phyloP scores from a whole-genome alignment of 306 rosid genomes.

The Astragalus glycyphyllos region DNA sequence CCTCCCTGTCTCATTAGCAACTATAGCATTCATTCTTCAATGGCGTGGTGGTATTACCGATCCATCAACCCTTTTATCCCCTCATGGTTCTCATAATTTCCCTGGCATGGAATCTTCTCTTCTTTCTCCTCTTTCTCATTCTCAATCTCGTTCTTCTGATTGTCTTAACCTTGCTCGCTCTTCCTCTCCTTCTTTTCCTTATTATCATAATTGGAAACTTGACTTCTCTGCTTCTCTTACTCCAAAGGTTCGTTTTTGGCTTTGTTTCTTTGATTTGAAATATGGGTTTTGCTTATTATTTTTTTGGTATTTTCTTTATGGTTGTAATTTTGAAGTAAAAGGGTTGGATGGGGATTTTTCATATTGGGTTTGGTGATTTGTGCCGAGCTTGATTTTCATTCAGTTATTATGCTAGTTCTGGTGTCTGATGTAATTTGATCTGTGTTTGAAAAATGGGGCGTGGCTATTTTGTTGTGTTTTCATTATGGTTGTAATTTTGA shows the following conservation, averaged over 20 bases:
- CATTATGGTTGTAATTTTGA: not conserved
- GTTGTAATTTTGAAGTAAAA: not conserved
- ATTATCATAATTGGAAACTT: slow-evolving; percentile 79
- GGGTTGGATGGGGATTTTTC: slow-evolving; percentile 9
- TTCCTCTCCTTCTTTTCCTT: slow-evolving; percentile 76
- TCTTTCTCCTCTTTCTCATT: slow-evolving; percentile 62
- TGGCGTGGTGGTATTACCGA: slow-evolving; percentile 97
- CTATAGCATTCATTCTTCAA: slow-evolving; percentile 91
- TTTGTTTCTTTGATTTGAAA: slow-evolving; percentile 28
- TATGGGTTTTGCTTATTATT: not conserved
- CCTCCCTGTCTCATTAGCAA: slow-evolving; percentile 86
- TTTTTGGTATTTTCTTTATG: not conserved
- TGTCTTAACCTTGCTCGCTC: slow-evolving; percentile 78
- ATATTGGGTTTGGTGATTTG: slow-evolving; percentile 19
- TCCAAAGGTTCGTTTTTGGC: slow-evolving; percentile 74
- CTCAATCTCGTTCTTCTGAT: slow-evolving; percentile 45
- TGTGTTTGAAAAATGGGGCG: no score
- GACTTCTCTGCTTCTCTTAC: slow-evolving; percentile 65
- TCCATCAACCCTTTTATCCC: slow-evolving; percentile 75
- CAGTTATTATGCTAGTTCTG: slow-evolving; percentile 11
- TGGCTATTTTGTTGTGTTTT: not conserved
- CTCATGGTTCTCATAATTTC: slow-evolving; percentile 77
- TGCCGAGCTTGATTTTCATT: slow-evolving; percentile 17
- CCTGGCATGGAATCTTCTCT: slow-evolving; percentile 95
- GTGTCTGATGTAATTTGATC: no score